Percentiles rank a stretch among this genome's conserved stretches.
These are phyloP conservation scores for Ophiostoma montium DNA, from an alignment of 2,329 filamentous ascomycete species.

Conservation along the genomic window DNA sequence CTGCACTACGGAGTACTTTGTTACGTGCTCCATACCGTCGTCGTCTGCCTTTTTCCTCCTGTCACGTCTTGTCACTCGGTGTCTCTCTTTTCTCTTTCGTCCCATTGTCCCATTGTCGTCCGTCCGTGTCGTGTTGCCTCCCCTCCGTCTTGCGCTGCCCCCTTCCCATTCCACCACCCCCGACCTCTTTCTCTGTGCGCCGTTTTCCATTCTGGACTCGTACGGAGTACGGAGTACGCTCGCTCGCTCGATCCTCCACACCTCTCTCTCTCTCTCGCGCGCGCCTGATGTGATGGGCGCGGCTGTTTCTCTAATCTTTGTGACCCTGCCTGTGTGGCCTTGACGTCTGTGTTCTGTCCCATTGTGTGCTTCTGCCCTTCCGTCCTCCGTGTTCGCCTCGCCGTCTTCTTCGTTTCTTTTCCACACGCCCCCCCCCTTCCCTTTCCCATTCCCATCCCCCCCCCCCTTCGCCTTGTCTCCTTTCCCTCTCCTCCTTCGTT, in stretches of 20 bases:
- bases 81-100: background rate
- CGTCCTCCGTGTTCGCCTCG: background rate
- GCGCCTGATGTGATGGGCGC: conserved; percentile 7
- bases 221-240: too few species aligned
- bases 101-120: background rate
- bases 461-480: background rate
- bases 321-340: conserved; percentile 2
- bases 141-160: background rate
- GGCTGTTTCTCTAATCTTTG: background rate
- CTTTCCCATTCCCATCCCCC: background rate
- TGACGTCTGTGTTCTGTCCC: conserved; percentile 3
- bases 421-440: background rate
- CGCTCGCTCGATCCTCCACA: background rate
- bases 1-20: too few species aligned
- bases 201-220: background rate
- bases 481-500: background rate
- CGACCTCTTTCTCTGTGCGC: background rate
- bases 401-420: background rate
- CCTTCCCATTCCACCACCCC: background rate
- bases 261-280: background rate
- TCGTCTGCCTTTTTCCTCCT: too few species aligned
- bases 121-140: background rate
- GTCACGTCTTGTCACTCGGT: background rate
- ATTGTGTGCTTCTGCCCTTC: conserved; percentile 1
- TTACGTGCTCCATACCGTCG: background rate